Base-by-base conservation (phyloP, 2,329 filamentous ascomycete genomes). In the Dactylonectria macrodidyma region DNA sequence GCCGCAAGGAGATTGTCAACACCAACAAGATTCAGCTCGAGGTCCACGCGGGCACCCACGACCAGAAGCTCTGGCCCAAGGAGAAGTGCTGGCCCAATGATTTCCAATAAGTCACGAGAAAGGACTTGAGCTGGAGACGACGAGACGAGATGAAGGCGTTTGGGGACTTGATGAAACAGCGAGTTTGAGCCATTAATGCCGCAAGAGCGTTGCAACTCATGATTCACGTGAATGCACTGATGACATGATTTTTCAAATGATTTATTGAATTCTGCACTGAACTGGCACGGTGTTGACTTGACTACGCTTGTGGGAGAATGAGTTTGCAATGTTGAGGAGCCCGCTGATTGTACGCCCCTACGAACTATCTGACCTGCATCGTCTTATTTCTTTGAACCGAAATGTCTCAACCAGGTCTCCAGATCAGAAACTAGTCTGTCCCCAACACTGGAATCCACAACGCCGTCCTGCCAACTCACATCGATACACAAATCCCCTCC, bases 51-150 rank as follows among this genome's bases (percentile, higher is more conserved):
- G 74, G 77, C 59, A 88, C 85, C 5, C 87, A 89, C 73, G 81
- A 84, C 69, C 78, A 82, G 30, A 84, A 84, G 68, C 66, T 77
- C 4, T 88, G 86, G 87, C 78, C 86, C 1, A 88, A 88, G 81
- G 86, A 88, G 81, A 88, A 88, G 81, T 89, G 87, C 81, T 89
- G 85, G 83, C 87, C 87, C 2, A 85, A 84, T 59, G 84, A 86
- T 57, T 86, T 85, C 68, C 57, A 70, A 59, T 71, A 70, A 16
- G 50, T 30, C 1, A 22, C 48, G 8, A n/a, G 22, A 9, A 8
- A n/a, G 26, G 26, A 4, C 26, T 14, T 34, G 48, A 51, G 33
- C 24, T 24, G 47, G 47, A 30, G 7, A 30, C 26, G 26, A 50
- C 24, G 47, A 26, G 48, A 51, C 16, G 9, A 34, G 48, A 33